phyloP scores from a whole-genome alignment of 352 stramenopile genomes.

The Blastocystis sp. region DNA sequence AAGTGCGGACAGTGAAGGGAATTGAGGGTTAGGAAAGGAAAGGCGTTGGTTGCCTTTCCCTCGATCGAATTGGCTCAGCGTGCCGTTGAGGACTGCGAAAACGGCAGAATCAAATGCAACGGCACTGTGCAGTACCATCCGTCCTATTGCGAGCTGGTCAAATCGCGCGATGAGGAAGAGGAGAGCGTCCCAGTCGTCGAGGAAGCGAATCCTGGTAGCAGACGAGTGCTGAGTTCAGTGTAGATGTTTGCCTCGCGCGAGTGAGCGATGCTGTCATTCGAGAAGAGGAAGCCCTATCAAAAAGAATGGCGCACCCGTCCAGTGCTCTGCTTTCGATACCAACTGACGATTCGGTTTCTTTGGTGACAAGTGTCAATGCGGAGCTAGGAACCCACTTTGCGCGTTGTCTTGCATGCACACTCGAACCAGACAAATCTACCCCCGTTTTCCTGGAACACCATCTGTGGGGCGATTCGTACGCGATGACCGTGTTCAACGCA shows the following conservation, averaged over 20 bases:
- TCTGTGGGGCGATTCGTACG: constrained; percentile 23
- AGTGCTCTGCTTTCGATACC: neutral
- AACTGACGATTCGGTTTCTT: neutral
- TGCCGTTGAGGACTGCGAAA: neutral
- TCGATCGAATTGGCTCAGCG: neutral
- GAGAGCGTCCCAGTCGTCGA: neutral
- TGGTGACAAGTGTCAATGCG: neutral
- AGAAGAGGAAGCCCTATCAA: too few relatives aligned
- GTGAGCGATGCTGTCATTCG: too few relatives aligned
- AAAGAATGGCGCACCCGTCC: too few relatives aligned
- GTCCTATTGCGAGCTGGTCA: neutral
- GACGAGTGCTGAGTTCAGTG: too few relatives aligned
- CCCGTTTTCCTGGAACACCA: constrained; percentile 25
- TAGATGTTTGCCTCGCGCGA: too few relatives aligned
- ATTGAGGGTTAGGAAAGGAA: neutral
- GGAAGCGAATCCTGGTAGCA: too few relatives aligned
- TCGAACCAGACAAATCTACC: neutral
- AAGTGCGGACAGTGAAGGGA: neutral
- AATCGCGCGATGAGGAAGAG: neutral
- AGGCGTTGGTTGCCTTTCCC: neutral
- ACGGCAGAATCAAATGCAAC: neutral
- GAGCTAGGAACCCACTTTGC: neutral
- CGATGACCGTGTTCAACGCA: neutral
- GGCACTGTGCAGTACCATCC: neutral
- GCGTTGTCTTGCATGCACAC: neutral